These are phyloP conservation scores for Eucalyptus camaldulensis DNA, from an alignment of 345 rosid species.

Conservation along the genomic window DNA sequence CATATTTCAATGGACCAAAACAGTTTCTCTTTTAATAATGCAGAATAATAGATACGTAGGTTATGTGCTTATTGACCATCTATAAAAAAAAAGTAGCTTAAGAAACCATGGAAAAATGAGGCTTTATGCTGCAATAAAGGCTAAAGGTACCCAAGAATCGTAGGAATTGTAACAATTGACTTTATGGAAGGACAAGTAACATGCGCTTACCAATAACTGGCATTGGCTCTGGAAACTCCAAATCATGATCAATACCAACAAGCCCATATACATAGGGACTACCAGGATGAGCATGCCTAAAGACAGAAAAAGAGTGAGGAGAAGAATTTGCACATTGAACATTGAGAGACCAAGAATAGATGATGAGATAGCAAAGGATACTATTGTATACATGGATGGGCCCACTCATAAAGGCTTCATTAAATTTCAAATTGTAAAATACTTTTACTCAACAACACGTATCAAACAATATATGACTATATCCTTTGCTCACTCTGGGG, in stretches of 20 bases:
- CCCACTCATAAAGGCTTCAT: neutral
- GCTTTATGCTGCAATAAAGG: neutral
- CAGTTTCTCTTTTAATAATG: neutral
- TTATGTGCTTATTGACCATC: neutral
- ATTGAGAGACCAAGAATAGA: neutral
- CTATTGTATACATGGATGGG: neutral
- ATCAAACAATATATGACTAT: neutral
- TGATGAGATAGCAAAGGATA: neutral
- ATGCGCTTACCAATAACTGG: slow-evolving; percentile 72
- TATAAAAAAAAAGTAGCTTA: neutral
- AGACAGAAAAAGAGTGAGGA: neutral
- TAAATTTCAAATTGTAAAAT: neutral
- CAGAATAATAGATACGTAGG: neutral
- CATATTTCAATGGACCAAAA: neutral
- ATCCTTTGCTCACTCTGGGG: neutral
- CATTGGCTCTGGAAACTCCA: slow-evolving; percentile 98
- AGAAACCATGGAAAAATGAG: neutral
- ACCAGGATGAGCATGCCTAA: slow-evolving; percentile 99
- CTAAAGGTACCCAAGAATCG: neutral
- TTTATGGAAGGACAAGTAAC: neutral
- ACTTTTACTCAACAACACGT: neutral
- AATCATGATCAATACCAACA: slow-evolving; percentile 92
- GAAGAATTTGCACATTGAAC: neutral
- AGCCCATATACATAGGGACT: slow-evolving; percentile 98
- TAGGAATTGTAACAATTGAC: neutral